Conservation (phyloP, 2,329 filamentous ascomycete genomes). For the Aspergillus ochraceoroseus region DNA sequence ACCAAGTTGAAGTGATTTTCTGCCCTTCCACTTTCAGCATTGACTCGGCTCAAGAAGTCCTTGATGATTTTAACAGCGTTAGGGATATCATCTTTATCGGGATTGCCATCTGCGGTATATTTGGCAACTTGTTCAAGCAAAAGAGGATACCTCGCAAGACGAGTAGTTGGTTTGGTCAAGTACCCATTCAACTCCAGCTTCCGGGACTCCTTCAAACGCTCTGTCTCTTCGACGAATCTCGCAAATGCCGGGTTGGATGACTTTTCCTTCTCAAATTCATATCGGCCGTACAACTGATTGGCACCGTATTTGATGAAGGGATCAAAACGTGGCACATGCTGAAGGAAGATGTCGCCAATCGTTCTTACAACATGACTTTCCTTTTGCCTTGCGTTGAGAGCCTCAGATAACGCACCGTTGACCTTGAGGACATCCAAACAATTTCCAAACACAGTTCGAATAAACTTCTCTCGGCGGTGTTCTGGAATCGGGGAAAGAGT, state of each 20-base stretch:
- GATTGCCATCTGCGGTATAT: slow-evolving; percentile 80
- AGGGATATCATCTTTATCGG: slow-evolving; percentile 87
- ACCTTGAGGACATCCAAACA: slow-evolving; percentile 91
- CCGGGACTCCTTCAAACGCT: slow-evolving; percentile 89
- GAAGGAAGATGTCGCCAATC: slow-evolving; percentile 88
- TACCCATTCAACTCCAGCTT: slow-evolving; percentile 98
- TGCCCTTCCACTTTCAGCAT: slow-evolving; percentile 90
- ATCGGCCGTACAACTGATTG: slow-evolving; percentile 93
- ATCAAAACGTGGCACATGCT: slow-evolving; percentile 86
- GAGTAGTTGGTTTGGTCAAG: slow-evolving; percentile 92
- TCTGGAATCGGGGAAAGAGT: slow-evolving; percentile 79
- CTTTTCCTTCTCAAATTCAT: slow-evolving; percentile 95
- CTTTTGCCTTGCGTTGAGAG: slow-evolving; percentile 85
- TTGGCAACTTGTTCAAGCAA: slow-evolving; percentile 88
- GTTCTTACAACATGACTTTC: slow-evolving; percentile 82
- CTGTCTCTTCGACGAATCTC: slow-evolving; percentile 93
- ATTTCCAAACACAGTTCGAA: slow-evolving; percentile 92
- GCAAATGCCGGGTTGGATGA: slow-evolving; percentile 77
- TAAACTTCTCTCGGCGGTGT: slow-evolving; percentile 80
- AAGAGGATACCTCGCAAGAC: slow-evolving; percentile 87
- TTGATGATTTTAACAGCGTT: slow-evolving; percentile 82
- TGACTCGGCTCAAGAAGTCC: slow-evolving; percentile 80
- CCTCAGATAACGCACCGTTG: slow-evolving; percentile 80
- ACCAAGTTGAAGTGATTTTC: slow-evolving; percentile 97
- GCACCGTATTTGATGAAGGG: slow-evolving; percentile 96